Evolutionary conservation across 345 rosid species (phyloP).

Genomic region (Isatis tinctoria): DNA sequence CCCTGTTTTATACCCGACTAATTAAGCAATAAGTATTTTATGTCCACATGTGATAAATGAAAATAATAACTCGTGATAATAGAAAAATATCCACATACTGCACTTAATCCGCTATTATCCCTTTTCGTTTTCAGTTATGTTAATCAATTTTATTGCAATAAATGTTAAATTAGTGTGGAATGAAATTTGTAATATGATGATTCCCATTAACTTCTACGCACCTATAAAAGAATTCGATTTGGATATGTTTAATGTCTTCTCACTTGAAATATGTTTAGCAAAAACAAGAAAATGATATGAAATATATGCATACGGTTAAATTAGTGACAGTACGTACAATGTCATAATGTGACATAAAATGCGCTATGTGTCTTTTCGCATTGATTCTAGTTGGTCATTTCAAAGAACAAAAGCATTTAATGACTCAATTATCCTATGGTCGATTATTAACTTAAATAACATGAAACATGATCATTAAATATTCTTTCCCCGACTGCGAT

Average conservation of each 20-base stretch:
- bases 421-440: neutral
- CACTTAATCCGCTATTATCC: no score
- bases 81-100: no score
- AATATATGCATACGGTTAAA: neutral
- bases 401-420: conserved; percentile 18
- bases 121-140: neutral
- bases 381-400: conserved; percentile 26
- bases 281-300: neutral
- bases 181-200: neutral
- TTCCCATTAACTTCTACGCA: neutral
- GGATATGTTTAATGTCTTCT: conserved; percentile 11
- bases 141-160: neutral
- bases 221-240: neutral
- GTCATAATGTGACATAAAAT: conserved; percentile 16
- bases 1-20: no score
- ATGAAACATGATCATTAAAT: conserved; percentile 12
- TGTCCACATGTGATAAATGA: no score
- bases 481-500: neutral
- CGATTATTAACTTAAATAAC: conserved; percentile 15
- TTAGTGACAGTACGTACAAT: neutral
- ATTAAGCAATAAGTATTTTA: no score
- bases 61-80: no score
- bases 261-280: neutral
- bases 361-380: neutral
- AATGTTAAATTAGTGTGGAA: neutral